Evolutionary conservation across 352 stramenopile genomes (phyloP).

Genomic region (Globisporangium middletonii): DNA sequence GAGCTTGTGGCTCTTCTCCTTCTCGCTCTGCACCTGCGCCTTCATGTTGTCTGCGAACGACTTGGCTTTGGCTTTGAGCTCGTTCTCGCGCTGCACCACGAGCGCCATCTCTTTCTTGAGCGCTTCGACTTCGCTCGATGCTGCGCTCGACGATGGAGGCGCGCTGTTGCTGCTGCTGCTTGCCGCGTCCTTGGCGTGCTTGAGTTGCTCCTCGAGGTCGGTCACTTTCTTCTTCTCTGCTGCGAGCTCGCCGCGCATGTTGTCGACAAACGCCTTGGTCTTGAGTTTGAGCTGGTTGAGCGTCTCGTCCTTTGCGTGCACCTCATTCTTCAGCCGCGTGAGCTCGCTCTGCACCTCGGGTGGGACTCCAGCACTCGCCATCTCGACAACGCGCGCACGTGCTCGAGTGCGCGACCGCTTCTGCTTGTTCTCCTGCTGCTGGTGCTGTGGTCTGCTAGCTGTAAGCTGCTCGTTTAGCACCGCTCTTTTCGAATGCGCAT

Average conservation of each 20-base stretch:
- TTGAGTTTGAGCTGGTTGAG: slow-evolving; percentile 80
- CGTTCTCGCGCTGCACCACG: slow-evolving; percentile 41
- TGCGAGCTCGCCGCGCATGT: slow-evolving; percentile 57
- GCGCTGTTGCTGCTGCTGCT: background rate
- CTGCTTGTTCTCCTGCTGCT: background rate
- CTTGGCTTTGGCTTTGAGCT: slow-evolving; percentile 67
- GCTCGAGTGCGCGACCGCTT: background rate
- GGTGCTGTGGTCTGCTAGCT: background rate
- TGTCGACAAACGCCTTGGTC: slow-evolving; percentile 81
- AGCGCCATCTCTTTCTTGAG: slow-evolving; percentile 41
- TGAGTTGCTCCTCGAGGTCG: slow-evolving; percentile 46
- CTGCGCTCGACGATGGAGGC: background rate
- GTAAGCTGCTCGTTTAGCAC: background rate
- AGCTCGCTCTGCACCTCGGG: slow-evolving; percentile 38
- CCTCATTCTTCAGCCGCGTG: slow-evolving; percentile 45
- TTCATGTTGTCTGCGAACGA: slow-evolving; percentile 66
- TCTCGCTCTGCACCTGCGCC: slow-evolving; percentile 51
- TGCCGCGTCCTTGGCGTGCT: slow-evolving; percentile 14
- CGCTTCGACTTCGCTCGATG: slow-evolving; percentile 22
- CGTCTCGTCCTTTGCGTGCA: slow-evolving; percentile 69
- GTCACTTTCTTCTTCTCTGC: slow-evolving; percentile 62
- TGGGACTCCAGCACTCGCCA: slow-evolving; percentile 7
- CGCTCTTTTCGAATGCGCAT: slow-evolving; percentile 7
- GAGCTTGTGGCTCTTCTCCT: slow-evolving; percentile 39
- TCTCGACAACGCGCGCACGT: background rate